A percentile compares a stretch with the other conserved stretches of the same genome.
Evolutionary conservation across 1,284 basidiomycete species (phyloP).

Genomic region (Peniophora sp.): DNA sequence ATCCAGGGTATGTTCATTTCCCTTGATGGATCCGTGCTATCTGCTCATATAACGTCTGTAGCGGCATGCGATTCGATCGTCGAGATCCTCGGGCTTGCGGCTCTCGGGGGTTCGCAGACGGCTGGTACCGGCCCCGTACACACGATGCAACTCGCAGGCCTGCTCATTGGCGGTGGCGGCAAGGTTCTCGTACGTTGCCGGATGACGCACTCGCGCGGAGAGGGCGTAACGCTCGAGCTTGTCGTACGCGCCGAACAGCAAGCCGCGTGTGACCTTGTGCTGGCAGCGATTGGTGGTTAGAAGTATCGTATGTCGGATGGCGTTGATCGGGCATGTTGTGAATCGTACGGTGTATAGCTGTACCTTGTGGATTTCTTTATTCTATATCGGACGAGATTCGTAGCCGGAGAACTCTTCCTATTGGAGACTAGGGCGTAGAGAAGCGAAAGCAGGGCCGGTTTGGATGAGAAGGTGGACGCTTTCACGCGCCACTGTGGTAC

Average conservation of each 20-base stretch:
- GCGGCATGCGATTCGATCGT: conserved; percentile 90
- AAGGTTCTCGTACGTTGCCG: conserved; percentile 90
- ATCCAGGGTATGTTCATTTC: conserved; percentile 67
- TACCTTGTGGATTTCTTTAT: too few relatives aligned
- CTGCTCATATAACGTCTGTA: too few relatives aligned
- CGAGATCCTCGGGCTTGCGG: conserved; percentile 94
- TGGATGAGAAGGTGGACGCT: too few relatives aligned
- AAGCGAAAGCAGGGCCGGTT: too few relatives aligned
- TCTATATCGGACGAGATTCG: too few relatives aligned
- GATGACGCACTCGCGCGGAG: conserved; percentile 88
- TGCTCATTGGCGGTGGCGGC: conserved; percentile 84
- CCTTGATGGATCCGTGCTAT: conserved; percentile 7
- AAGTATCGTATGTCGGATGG: too few relatives aligned
- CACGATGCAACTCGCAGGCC: conserved; percentile 87
- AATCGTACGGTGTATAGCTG: too few relatives aligned
- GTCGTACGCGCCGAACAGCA: conserved; percentile 89
- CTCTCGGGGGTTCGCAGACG: conserved; percentile 82
- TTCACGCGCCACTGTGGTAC: too few relatives aligned
- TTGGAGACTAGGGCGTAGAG: too few relatives aligned
- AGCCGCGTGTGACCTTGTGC: conserved; percentile 78
- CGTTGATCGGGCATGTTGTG: too few relatives aligned
- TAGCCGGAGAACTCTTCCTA: too few relatives aligned
- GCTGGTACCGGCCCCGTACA: conserved; percentile 85
- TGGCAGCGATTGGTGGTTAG: conserved; percentile 83
- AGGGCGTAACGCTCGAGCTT: conserved; percentile 95